Percentiles rank a stretch among this genome's conserved stretches.
phyloP scores from a whole-genome alignment of 768 basidiomycete genomes.

The Hemileccinum impolitum region DNA sequence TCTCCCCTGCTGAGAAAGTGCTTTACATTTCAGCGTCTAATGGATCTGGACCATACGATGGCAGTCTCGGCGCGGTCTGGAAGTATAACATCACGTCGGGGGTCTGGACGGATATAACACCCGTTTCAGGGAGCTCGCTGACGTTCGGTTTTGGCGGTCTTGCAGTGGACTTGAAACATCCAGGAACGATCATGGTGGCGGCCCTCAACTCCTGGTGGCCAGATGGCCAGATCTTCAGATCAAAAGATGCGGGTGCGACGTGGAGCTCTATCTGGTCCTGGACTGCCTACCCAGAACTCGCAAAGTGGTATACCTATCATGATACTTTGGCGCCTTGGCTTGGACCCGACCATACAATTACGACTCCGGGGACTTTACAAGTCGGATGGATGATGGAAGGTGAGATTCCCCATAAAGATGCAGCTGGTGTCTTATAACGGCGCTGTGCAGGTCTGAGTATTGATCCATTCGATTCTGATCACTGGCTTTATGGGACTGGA shows the following conservation, averaged over 20 bases:
- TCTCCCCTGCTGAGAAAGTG: slow-evolving; percentile 52
- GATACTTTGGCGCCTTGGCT: slow-evolving; percentile 59
- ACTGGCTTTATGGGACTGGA: slow-evolving; percentile 72
- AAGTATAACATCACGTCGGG: slow-evolving; percentile 53
- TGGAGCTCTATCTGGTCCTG: slow-evolving; percentile 62
- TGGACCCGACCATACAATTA: slow-evolving; percentile 46
- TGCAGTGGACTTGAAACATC: slow-evolving; percentile 55
- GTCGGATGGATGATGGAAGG: slow-evolving; percentile 76
- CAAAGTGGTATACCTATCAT: slow-evolving; percentile 50
- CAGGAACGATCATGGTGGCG: slow-evolving; percentile 67
- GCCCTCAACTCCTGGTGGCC: slow-evolving; percentile 60
- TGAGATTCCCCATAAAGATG: slow-evolving; percentile 7
- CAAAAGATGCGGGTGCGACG: slow-evolving; percentile 52
- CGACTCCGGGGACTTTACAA: slow-evolving; percentile 42
- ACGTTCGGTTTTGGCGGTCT: slow-evolving; percentile 64
- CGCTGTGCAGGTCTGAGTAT: slow-evolving; percentile 44
- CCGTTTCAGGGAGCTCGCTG: slow-evolving; percentile 53
- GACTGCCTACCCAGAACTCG: slow-evolving; percentile 42
- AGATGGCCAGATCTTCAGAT: slow-evolving; percentile 64
- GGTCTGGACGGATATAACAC: slow-evolving; percentile 61
- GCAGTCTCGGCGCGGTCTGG: slow-evolving; percentile 46
- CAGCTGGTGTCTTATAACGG: neutral
- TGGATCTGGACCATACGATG: slow-evolving; percentile 65
- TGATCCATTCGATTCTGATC: slow-evolving; percentile 65
- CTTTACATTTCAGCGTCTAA: slow-evolving; percentile 62